phyloP scores from a whole-genome alignment of 148 eudicot genomes.

The Agrostemma githago region DNA sequence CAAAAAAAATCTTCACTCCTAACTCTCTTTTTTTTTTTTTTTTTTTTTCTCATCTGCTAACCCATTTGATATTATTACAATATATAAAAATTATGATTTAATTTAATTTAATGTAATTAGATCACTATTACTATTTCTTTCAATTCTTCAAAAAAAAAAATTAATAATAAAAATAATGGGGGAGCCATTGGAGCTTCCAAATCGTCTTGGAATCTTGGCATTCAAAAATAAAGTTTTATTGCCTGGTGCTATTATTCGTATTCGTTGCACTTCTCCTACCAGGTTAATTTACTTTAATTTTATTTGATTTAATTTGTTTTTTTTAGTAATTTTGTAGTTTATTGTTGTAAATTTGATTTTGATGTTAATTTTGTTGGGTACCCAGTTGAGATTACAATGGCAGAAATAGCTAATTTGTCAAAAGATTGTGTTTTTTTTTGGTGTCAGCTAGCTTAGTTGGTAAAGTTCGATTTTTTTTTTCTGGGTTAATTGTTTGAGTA shows the following conservation, averaged over 20 bases:
- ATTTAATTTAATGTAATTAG: too few species aligned
- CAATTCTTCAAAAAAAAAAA: background rate
- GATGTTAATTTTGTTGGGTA: background rate
- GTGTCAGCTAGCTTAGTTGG: background rate
- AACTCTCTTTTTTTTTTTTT: background rate
- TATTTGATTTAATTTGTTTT: background rate
- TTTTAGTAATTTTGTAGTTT: background rate
- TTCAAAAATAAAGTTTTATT: constrained; percentile 88
- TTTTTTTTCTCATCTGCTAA: too few species aligned
- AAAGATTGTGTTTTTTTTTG: background rate
- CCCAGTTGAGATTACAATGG: too few species aligned
- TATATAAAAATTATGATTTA: too few species aligned
- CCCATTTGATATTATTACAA: too few species aligned
- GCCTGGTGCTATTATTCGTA: constrained; percentile 97
- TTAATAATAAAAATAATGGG: constrained; percentile 37
- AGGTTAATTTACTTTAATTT: constrained; percentile 33
- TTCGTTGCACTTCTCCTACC: constrained; percentile 96
- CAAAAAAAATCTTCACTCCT: background rate
- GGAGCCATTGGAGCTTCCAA: constrained; percentile 86
- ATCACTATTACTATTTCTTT: background rate
- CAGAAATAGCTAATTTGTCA: background rate
- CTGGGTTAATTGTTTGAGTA: background rate
- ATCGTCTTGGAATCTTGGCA: constrained; percentile 82
- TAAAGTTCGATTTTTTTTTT: background rate
- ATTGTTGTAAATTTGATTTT: background rate